Evolutionary conservation across 441 rosid genomes (phyloP).

Genomic region (Lepidium campestre): DNA sequence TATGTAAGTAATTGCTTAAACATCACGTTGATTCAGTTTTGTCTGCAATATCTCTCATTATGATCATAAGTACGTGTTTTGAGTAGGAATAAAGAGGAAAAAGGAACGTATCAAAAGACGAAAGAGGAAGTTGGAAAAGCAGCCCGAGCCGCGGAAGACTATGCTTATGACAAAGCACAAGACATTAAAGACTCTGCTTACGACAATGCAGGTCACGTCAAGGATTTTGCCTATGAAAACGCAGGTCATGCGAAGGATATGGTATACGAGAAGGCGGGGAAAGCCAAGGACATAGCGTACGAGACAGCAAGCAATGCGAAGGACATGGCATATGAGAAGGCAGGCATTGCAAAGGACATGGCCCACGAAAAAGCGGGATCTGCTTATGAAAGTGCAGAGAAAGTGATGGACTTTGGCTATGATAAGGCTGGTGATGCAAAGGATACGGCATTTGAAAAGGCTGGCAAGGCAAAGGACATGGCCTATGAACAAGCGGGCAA

Average conservation of each 20-base stretch:
- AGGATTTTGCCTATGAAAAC: slow-evolving; percentile 5
- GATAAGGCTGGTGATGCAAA: background rate
- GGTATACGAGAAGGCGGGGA: background rate
- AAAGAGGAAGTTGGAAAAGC: slow-evolving; percentile 5
- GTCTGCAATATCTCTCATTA: background rate
- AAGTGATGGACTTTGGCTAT: background rate
- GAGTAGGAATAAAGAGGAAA: slow-evolving; percentile 15
- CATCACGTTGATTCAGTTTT: background rate
- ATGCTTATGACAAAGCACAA: slow-evolving; percentile 31
- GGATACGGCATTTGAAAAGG: background rate
- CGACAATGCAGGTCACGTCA: background rate
- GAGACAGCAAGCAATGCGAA: background rate
- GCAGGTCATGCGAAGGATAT: background rate
- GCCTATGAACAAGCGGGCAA: background rate
- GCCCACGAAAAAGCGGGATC: slow-evolving; percentile 5
- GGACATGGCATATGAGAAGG: background rate
- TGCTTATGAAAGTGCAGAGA: background rate
- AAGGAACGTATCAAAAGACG: background rate
- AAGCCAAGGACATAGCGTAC: slow-evolving; percentile 21
- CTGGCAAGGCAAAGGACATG: background rate
- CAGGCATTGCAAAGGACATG: background rate
- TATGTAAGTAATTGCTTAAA: slow-evolving; percentile 24
- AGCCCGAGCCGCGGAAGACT: slow-evolving; percentile 14
- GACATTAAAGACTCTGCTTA: slow-evolving; percentile 6
- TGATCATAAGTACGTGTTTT: background rate